These are phyloP conservation scores for Magnaporthiopsis rhizophila DNA, from an alignment of 2,329 filamentous ascomycete species.

Conservation along the genomic window DNA sequence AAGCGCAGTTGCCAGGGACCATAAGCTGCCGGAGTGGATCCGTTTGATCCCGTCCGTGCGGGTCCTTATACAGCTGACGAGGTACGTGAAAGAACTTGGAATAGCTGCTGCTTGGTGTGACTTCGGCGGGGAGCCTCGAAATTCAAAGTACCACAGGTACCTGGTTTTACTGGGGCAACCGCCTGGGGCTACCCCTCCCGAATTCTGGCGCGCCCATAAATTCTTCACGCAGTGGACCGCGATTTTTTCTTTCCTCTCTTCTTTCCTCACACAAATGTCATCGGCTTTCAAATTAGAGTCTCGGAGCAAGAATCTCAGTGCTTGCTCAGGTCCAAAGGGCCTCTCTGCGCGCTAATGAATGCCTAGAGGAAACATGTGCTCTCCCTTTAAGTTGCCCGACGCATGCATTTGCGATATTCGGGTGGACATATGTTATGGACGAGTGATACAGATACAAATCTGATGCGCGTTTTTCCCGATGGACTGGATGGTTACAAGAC, in stretches of 20 bases:
- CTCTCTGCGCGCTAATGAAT: conserved; percentile 94
- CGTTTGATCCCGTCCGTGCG: neutral
- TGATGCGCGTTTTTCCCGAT: neutral
- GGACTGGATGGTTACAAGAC: neutral
- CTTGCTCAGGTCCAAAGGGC: conserved; percentile 81
- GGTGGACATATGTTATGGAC: conserved; percentile 29
- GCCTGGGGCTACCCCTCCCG: neutral
- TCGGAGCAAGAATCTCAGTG: conserved; percentile 87
- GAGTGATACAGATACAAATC: conserved; percentile 27
- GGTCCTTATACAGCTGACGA: neutral
- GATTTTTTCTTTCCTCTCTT: conserved; percentile 28
- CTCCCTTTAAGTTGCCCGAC: conserved; percentile 63
- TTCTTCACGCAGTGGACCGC: conserved; percentile 12
- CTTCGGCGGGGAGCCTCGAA: neutral
- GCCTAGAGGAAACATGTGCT: conserved; percentile 76
- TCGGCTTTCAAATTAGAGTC: conserved; percentile 98
- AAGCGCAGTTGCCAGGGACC: neutral
- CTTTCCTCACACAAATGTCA: conserved; percentile 62
- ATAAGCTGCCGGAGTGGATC: neutral
- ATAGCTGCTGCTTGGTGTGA: neutral
- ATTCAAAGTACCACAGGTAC: neutral
- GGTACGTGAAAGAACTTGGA: neutral
- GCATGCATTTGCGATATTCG: conserved; percentile 26
- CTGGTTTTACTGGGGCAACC: neutral
- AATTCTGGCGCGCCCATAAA: conserved; percentile 9